A percentile compares a stretch with the other conserved stretches of the same genome.
These are phyloP conservation scores for Cladochytrium replicatum DNA, from an alignment of 192 early-diverging fungal species.

Conservation along the genomic window DNA sequence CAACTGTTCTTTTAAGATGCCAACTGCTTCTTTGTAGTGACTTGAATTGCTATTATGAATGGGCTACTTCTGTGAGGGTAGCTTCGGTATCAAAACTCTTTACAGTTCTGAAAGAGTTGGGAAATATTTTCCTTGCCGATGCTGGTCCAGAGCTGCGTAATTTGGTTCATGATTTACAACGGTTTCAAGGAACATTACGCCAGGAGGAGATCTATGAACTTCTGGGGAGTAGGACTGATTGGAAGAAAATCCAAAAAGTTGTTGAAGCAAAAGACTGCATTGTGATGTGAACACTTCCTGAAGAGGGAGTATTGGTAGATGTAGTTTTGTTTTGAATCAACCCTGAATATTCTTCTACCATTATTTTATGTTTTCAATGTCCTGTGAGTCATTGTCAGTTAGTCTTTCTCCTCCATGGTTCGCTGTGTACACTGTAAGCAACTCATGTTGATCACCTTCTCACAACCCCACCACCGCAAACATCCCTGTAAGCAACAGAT, in stretches of 20 bases:
- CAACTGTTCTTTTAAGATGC: constrained; percentile 1
- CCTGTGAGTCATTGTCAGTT: too few species aligned
- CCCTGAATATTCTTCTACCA: too few species aligned
- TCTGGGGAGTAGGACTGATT: constrained; percentile 64
- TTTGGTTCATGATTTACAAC: constrained; percentile 65
- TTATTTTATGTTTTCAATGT: too few species aligned
- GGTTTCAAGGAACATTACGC: constrained; percentile 61
- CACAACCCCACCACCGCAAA: too few species aligned
- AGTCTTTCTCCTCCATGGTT: too few species aligned
- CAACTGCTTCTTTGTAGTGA: constrained; percentile 39
- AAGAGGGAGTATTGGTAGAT: too few species aligned
- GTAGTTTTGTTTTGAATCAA: too few species aligned
- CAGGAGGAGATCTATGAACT: constrained; percentile 80
- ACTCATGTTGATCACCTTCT: too few species aligned
- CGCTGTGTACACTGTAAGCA: too few species aligned
- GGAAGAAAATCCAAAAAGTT: constrained; percentile 61
- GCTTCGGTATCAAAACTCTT: constrained; percentile 60
- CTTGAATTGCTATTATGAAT: constrained; percentile 71
- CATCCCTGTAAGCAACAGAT: too few species aligned
- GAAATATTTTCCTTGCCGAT: constrained; percentile 71
- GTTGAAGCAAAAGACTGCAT: constrained; percentile 57
- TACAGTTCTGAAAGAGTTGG: constrained; percentile 66
- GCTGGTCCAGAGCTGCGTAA: constrained; percentile 58
- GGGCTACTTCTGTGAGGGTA: constrained; percentile 52
- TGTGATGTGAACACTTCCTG: constrained; percentile 26